Evolutionary conservation across 2,329 filamentous ascomycete genomes (phyloP).

Genomic region (Didymella pomorum): DNA sequence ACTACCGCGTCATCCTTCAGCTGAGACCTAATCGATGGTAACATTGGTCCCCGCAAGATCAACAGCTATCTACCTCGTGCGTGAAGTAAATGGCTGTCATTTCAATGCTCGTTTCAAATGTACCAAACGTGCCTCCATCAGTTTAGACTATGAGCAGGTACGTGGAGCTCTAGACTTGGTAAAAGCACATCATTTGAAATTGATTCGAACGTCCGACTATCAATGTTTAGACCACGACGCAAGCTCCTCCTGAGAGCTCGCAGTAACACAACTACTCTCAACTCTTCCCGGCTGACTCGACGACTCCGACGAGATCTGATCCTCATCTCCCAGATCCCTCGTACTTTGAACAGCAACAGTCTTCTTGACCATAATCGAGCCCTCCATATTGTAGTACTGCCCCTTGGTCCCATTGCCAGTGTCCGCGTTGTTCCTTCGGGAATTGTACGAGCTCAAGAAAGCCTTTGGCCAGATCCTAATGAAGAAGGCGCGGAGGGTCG

Average conservation of each 20-base stretch:
- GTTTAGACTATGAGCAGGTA: background rate
- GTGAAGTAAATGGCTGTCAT: background rate
- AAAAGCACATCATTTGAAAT: background rate
- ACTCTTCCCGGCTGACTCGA: background rate
- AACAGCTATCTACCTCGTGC: background rate
- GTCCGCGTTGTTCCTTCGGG: background rate
- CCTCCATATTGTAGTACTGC: background rate
- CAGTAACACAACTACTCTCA: background rate
- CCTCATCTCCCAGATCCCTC: background rate
- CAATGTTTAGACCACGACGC: background rate
- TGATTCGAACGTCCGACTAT: background rate
- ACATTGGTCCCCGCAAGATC: background rate
- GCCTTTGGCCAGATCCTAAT: background rate
- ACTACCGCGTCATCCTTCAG: background rate
- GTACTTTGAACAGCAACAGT: background rate
- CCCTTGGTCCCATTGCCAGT: background rate
- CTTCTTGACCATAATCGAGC: background rate
- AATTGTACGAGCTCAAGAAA: background rate
- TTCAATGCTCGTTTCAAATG: background rate
- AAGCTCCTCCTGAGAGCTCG: background rate
- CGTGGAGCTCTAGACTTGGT: background rate
- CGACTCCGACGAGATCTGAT: background rate
- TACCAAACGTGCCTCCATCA: background rate
- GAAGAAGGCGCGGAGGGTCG: background rate
- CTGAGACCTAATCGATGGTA: background rate